Evolutionary conservation across 2,329 filamentous ascomycete genomes (phyloP), one percentile per base, ranked within the genome.

Genomic region (Podosphaera fusca): DNA sequence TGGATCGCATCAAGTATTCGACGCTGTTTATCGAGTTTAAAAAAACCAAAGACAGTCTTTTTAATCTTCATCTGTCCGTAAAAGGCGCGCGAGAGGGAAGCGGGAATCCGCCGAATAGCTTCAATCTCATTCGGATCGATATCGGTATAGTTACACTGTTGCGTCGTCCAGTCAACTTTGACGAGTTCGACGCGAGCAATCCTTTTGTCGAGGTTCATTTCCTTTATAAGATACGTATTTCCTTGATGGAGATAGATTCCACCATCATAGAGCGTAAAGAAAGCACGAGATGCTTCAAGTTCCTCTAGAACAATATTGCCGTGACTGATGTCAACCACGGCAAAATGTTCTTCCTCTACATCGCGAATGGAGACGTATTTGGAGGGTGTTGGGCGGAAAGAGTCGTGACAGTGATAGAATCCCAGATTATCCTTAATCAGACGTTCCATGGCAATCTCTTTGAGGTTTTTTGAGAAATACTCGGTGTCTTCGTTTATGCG

Each of bases 221-320:
- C 88, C 63, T 87, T 85, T 56, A 98, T 86, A 2, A 96, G 76
- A 66, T 95, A 98, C 1, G 84, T 90, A 61, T 81, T 81, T n/a
- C 92, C 92, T 70, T 98, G 92, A 64, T 98, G 92, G 4, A 98
- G 74, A 71, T 94, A 98, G 60, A 98, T 95, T 50, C 87, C 92
- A 10, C 92, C 92, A 68, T 96, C 90, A 69, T 98, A 98, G 59
- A 98, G 78, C 1, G 88, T 95, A 69, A 95, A 96, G 62, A 87
- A 90, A 1, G 90, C 90, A n/a, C 92, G 81, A 1, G 85, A 92
- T 1, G 88, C 87, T 70, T 96, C 92, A n/a, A 98, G 77, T 70
- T 96, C 89, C 72, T 98, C 92, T 1, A 98, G 76, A 0, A 98
- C 85, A 0, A 82, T 73, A 66, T 96, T 96, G 33, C 82, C 82